Evolutionary conservation across 257 asterid species (phyloP).

Genomic region (Nyctanthes arbortristis): DNA sequence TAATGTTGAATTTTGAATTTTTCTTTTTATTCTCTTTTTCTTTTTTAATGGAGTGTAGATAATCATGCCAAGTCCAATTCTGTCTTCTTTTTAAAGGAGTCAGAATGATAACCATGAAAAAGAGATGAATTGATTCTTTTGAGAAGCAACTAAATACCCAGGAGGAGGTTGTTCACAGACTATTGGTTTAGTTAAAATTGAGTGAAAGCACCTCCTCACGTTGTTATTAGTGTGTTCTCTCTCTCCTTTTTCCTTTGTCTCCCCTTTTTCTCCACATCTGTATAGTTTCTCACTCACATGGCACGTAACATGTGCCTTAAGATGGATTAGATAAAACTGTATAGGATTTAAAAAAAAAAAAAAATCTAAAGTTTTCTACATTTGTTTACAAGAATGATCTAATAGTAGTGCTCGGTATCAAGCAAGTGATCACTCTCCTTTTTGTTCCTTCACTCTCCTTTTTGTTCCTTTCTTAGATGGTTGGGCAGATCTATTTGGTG

Average conservation of each 20-base stretch:
- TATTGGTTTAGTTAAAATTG: not conserved
- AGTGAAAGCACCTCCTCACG: not conserved
- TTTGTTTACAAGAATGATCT: not conserved
- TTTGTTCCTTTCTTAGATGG: conserved; percentile 53
- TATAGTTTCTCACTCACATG: not conserved
- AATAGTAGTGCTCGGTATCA: not conserved
- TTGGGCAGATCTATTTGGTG: conserved; percentile 98
- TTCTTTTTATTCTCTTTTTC: no score
- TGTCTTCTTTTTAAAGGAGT: not conserved
- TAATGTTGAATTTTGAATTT: not conserved
- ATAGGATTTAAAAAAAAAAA: not conserved
- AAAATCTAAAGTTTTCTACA: not conserved
- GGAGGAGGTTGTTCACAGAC: not conserved
- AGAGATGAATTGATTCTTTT: not conserved
- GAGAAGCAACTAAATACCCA: not conserved
- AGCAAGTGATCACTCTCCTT: not conserved
- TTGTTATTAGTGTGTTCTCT: not conserved
- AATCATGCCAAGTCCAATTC: not conserved
- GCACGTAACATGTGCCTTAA: not conserved
- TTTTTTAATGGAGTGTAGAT: not conserved
- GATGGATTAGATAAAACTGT: not conserved
- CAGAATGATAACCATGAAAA: not conserved
- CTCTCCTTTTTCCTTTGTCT: not conserved
- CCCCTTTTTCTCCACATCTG: not conserved
- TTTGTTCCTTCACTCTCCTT: not conserved